Percentiles rank a stretch among this genome's conserved stretches.
phyloP scores from a whole-genome alignment of 179 eudicot genomes.

The Beta lomatogona region DNA sequence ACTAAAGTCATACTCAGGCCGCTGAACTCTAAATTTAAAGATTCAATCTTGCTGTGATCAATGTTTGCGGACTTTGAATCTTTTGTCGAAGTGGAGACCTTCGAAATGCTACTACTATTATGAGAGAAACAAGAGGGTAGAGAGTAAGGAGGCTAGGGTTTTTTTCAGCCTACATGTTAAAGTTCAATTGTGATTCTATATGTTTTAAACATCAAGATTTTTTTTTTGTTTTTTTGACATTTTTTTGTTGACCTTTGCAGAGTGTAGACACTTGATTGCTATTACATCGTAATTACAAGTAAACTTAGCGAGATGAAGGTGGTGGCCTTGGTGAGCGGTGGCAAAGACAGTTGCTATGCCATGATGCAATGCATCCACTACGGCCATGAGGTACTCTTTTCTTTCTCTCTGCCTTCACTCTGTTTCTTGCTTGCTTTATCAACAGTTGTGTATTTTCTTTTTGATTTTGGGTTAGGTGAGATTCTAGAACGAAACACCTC shows the following conservation, averaged over 20 bases:
- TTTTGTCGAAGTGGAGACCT: too few species aligned
- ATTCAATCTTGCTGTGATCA: too few species aligned
- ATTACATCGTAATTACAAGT: background rate
- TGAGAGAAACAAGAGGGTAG: too few species aligned
- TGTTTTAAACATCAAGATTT: background rate
- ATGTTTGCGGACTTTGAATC: too few species aligned
- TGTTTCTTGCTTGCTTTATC: background rate
- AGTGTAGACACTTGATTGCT: background rate
- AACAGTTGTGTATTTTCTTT: background rate
- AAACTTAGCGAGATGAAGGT: conserved; percentile 65
- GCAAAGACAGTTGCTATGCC: conserved; percentile 96
- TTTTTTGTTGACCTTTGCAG: background rate
- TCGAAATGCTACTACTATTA: too few species aligned
- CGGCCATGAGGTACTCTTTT: conserved; percentile 73
- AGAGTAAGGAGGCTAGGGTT: too few species aligned
- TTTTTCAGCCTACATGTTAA: too few species aligned
- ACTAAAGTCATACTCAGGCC: too few species aligned
- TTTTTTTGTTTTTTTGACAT: background rate
- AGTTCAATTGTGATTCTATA: background rate
- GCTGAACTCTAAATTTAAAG: too few species aligned
- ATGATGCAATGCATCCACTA: conserved; percentile 95
- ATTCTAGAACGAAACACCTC: background rate
- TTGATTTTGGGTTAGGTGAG: background rate
- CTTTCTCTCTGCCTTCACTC: background rate
- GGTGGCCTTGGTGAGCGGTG: conserved; percentile 92